These are phyloP conservation scores for Coemansia sp. DNA, from an alignment of 192 early-diverging fungal species.

Conservation along the genomic window DNA sequence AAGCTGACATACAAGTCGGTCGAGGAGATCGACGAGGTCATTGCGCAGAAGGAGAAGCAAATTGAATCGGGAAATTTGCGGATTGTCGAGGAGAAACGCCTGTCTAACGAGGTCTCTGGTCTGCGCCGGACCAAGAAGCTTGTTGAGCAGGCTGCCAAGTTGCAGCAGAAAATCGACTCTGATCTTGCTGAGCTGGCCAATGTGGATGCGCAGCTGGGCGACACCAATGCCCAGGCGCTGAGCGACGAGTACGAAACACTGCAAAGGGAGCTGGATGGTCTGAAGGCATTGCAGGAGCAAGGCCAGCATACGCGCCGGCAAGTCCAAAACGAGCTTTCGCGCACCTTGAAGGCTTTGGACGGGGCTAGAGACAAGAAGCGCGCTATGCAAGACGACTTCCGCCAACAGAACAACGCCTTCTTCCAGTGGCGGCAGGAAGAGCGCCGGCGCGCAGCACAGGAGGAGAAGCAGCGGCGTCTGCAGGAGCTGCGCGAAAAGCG, in stretches of 20 bases:
- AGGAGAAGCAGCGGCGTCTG: constrained; percentile 66
- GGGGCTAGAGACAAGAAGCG: constrained; percentile 65
- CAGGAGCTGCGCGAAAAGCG: constrained; percentile 68
- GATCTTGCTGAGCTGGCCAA: constrained; percentile 65
- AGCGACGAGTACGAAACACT: constrained; percentile 67
- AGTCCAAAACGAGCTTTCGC: constrained; percentile 69
- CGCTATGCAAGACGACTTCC: constrained; percentile 67
- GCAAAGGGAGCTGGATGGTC: constrained; percentile 66
- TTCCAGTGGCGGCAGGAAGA: constrained; percentile 68
- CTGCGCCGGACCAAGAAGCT: constrained; percentile 52
- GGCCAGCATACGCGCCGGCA: constrained; percentile 64
- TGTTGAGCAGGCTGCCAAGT: constrained; percentile 74
- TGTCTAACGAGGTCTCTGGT: constrained; percentile 32
- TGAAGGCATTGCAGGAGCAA: constrained; percentile 61
- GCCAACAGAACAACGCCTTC: constrained; percentile 70
- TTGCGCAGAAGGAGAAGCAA: constrained; percentile 70
- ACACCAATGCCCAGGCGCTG: constrained; percentile 59
- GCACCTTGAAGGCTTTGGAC: constrained; percentile 69
- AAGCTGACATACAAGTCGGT: constrained; percentile 77
- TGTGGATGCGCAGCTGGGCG: constrained; percentile 57
- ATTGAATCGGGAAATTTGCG: constrained; percentile 73
- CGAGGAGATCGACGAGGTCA: constrained; percentile 75
- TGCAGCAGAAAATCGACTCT: constrained; percentile 73
- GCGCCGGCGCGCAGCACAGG: constrained; percentile 58
- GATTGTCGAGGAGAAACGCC: constrained; percentile 83